phyloP scores from a whole-genome alignment of 2,329 filamentous ascomycete genomes.

The Metarhizium humberi region DNA sequence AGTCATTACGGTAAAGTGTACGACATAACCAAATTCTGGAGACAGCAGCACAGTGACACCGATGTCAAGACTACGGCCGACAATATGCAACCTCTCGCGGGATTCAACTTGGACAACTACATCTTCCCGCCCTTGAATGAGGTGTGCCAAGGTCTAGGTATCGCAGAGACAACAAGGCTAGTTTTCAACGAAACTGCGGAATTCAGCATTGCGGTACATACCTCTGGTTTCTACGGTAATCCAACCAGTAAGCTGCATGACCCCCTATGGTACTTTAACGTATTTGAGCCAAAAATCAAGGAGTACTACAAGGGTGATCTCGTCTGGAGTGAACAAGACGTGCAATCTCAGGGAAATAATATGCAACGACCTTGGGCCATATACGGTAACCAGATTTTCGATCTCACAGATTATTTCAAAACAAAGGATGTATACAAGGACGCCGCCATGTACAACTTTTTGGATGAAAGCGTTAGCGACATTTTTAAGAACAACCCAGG shows the following conservation, averaged over 20 bases:
- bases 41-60: slow-evolving; percentile 69
- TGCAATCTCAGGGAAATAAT: slow-evolving; percentile 58
- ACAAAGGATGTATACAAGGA: slow-evolving; percentile 54
- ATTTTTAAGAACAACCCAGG: slow-evolving; percentile 70
- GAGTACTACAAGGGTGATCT: slow-evolving; percentile 82
- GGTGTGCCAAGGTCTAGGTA: slow-evolving; percentile 67
- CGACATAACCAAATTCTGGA: slow-evolving; percentile 86
- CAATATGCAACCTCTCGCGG: slow-evolving; percentile 70
- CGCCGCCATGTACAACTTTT: slow-evolving; percentile 53
- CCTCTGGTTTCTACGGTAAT: slow-evolving; percentile 55
- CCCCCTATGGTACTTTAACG: slow-evolving; percentile 66
- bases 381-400: slow-evolving; percentile 69
- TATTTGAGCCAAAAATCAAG: slow-evolving; percentile 70
- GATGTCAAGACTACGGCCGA: slow-evolving; percentile 48
- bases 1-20: slow-evolving; percentile 84
- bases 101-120: slow-evolving; percentile 72
- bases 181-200: slow-evolving; percentile 55
- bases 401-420: slow-evolving; percentile 85
- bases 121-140: slow-evolving; percentile 69
- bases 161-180: slow-evolving; percentile 45
- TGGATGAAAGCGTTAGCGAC: slow-evolving; percentile 57
- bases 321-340: slow-evolving; percentile 53
- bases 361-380: slow-evolving; percentile 70
- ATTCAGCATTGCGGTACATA: slow-evolving; percentile 52
- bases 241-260: slow-evolving; percentile 48